Conservation (phyloP, 2,329 filamentous ascomycete genomes). For the Fusarium graminum region DNA sequence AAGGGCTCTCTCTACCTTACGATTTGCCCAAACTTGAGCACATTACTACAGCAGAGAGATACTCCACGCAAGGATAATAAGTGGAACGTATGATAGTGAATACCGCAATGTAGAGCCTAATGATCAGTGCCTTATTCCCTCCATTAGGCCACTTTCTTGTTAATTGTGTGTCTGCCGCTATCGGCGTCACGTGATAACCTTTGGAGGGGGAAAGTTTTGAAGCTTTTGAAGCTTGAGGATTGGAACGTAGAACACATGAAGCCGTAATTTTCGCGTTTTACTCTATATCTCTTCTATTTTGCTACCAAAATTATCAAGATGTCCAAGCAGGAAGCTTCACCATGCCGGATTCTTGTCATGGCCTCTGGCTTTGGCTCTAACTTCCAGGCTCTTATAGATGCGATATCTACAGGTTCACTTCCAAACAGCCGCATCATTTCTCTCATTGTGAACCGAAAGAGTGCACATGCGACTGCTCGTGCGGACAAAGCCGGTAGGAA, state of each 20-base stretch:
- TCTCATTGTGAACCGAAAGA: slow-evolving; percentile 63
- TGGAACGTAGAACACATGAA: not conserved
- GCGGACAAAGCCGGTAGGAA: slow-evolving; percentile 59
- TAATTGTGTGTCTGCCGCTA: slow-evolving; percentile 22
- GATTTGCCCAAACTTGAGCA: not conserved
- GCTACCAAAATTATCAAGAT: slow-evolving; percentile 16
- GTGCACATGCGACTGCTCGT: slow-evolving; percentile 59
- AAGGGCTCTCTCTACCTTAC: no score
- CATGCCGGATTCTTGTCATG: slow-evolving; percentile 73
- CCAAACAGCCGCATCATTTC: slow-evolving; percentile 59
- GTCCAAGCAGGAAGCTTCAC: slow-evolving; percentile 23
- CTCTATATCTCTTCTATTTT: not conserved
- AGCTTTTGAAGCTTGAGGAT: slow-evolving; percentile 5
- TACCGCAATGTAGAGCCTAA: not conserved
- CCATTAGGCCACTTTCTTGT: slow-evolving; percentile 8
- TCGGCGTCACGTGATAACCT: slow-evolving; percentile 31
- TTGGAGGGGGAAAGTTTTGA: slow-evolving; percentile 33
- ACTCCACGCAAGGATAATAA: not conserved
- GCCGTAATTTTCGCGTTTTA: slow-evolving; percentile 10
- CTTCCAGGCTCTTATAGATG: slow-evolving; percentile 78
- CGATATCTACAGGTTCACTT: slow-evolving; percentile 57
- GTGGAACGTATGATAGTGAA: not conserved
- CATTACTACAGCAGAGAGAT: not conserved
- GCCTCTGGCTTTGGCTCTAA: slow-evolving; percentile 83
- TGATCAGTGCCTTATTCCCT: not conserved